Conservation (phyloP, 208 protist genomes). For the Polymyxa betae region DNA sequence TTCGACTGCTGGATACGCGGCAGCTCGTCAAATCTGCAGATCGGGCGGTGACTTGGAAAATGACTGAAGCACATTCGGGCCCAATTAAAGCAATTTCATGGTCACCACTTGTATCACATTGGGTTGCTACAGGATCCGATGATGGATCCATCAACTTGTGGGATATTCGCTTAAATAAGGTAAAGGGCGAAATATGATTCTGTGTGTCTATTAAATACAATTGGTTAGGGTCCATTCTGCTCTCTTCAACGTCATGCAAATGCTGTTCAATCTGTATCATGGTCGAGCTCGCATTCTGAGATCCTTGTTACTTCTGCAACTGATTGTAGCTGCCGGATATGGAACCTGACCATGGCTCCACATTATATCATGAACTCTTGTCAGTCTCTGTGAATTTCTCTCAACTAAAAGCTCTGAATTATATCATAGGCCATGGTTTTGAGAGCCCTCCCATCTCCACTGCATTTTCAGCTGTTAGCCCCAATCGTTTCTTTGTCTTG, state of each 20-base stretch:
- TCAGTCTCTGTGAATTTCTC: neutral
- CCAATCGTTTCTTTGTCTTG: neutral
- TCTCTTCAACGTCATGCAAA: neutral
- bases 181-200: neutral
- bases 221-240: neutral
- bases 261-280: neutral
- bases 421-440: neutral
- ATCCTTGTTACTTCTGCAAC: neutral
- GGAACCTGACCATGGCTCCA: neutral
- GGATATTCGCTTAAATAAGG: conserved; percentile 27
- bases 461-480: neutral
- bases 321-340: neutral
- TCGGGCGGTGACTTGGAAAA: conserved; percentile 11
- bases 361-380: conserved; percentile 28
- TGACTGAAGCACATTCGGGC: neutral
- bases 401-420: neutral
- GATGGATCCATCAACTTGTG: neutral
- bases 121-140: conserved; percentile 26
- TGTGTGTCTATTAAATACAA: neutral
- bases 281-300: conserved; percentile 24
- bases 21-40: conserved; percentile 10
- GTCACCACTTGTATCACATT: conserved; percentile 1
- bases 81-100: conserved; percentile 17
- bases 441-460: neutral
- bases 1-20: neutral